Conservation (phyloP, 352 stramenopile genomes). For the Pythium sukuiense region DNA sequence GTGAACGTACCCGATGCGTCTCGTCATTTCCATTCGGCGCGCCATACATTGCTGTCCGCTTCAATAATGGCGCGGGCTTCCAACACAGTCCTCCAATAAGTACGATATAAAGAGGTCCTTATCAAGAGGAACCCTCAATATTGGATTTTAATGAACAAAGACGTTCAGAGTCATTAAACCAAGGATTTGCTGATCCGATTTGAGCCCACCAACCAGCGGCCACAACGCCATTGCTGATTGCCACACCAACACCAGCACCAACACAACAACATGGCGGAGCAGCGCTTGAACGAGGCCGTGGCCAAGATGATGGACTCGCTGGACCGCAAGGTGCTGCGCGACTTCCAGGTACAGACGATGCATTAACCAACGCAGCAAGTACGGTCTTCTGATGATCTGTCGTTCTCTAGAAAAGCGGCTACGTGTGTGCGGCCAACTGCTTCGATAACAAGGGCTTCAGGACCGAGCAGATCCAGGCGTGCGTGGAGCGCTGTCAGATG, state of each 20-base stretch:
- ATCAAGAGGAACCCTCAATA: not conserved
- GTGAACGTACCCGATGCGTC: slow-evolving; percentile 19
- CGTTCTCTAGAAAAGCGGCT: slow-evolving; percentile 64
- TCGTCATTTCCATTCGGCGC: slow-evolving; percentile 17
- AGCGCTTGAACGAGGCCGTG: slow-evolving; percentile 82
- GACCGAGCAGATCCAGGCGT: slow-evolving; percentile 77
- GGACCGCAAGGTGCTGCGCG: slow-evolving; percentile 70
- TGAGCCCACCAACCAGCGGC: slow-evolving; percentile 19
- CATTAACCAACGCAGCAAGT: not conserved
- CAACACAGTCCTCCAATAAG: not conserved
- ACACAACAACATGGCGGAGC: slow-evolving; percentile 57
- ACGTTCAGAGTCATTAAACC: not conserved
- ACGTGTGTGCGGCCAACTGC: slow-evolving; percentile 85
- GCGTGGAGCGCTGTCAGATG: slow-evolving; percentile 85
- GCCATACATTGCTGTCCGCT: slow-evolving; percentile 20
- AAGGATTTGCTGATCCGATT: not conserved
- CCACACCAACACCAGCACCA: slow-evolving; percentile 2
- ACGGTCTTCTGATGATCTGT: not conserved
- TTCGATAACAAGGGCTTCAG: slow-evolving; percentile 84
- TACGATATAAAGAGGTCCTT: not conserved
- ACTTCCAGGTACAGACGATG: slow-evolving; percentile 51
- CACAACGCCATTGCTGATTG: slow-evolving; percentile 3
- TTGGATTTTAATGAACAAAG: no score
- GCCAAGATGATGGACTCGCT: slow-evolving; percentile 83
- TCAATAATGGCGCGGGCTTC: not conserved